phyloP scores from a whole-genome alignment of 768 basidiomycete genomes.

The Pleurotus cornucopiae region DNA sequence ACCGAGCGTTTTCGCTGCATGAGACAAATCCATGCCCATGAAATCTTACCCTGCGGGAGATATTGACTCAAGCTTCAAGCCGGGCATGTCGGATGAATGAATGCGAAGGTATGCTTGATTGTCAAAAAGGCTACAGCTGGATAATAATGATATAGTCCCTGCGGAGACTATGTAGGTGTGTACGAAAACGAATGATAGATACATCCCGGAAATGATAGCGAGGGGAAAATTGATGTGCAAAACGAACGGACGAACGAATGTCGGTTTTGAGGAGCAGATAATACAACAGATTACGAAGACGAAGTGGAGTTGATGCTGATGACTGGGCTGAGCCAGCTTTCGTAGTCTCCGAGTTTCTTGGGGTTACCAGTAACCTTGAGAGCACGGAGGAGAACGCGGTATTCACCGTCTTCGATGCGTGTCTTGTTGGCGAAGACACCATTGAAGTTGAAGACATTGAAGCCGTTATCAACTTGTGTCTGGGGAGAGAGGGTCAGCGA shows the following conservation, averaged over 20 bases:
- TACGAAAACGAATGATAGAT: conserved; percentile 6
- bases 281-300: not conserved
- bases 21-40: not conserved
- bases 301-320: conserved; percentile 16
- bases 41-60: not conserved
- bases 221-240: not conserved
- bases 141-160: conserved; percentile 1
- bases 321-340: conserved; percentile 43
- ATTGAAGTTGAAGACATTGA: conserved; percentile 23
- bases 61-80: not conserved
- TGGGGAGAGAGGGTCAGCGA: conserved; percentile 1
- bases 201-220: not conserved
- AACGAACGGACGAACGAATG: conserved; percentile 4
- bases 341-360: conserved; percentile 36
- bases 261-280: conserved; percentile 9
- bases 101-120: conserved; percentile 2
- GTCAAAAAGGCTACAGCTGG: not conserved
- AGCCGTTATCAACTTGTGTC: conserved; percentile 22
- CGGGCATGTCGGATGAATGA: conserved; percentile 7
- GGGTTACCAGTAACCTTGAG: conserved; percentile 40
- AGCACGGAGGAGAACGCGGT: conserved; percentile 35
- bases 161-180: not conserved
- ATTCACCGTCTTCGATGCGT: conserved; percentile 35
- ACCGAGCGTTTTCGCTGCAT: conserved; percentile 15
- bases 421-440: conserved; percentile 38